These are phyloP conservation scores for Chlorencoelia australis DNA, from an alignment of 2,329 filamentous ascomycete species.

Conservation along the genomic window DNA sequence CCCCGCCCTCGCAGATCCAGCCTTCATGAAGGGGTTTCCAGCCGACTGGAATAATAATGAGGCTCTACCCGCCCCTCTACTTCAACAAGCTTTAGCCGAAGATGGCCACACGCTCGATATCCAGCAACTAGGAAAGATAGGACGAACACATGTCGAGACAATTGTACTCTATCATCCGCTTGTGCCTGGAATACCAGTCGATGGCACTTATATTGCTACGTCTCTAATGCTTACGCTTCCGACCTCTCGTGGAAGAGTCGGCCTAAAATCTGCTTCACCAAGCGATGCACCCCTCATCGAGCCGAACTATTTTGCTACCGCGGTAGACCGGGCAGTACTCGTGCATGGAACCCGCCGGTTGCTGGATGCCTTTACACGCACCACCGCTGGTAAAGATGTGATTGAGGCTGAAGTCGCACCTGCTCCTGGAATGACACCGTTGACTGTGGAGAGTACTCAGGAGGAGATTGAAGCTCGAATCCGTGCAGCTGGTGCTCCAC, in stretches of 20 bases:
- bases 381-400: not conserved
- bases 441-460: not conserved
- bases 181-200: not conserved
- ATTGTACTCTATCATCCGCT: not conserved
- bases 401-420: not conserved
- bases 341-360: not conserved
- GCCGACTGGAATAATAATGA: not conserved
- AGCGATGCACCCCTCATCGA: not conserved
- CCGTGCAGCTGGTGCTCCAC: not conserved
- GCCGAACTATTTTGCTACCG: not conserved
- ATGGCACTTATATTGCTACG: not conserved
- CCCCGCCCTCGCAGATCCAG: not conserved
- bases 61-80: not conserved
- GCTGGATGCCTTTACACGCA: not conserved
- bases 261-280: not conserved
- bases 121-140: not conserved
- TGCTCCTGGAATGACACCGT: not conserved
- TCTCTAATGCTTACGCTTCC: not conserved
- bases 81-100: not conserved
- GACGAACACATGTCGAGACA: not conserved
- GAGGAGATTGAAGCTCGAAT: slow-evolving; percentile 1
- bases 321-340: not conserved
- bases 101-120: not conserved
- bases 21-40: not conserved
- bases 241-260: not conserved